A percentile compares a stretch with the other conserved stretches of the same genome.
These are phyloP conservation scores for Cinnamomum micranthum DNA, from an alignment of 164 flowering plant species.

Conservation along the genomic window DNA sequence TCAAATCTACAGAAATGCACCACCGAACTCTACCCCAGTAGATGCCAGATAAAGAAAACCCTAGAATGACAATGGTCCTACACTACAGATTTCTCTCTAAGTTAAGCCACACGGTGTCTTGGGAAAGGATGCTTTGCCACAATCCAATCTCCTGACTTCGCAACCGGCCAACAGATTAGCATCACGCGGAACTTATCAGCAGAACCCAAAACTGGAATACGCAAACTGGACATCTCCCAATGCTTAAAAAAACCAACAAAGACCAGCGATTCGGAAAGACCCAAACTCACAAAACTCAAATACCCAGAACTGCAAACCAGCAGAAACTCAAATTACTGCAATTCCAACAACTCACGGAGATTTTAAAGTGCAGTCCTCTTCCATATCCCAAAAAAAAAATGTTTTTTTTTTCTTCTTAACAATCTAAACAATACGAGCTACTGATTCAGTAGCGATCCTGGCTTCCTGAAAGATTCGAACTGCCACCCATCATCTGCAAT, in stretches of 20 bases:
- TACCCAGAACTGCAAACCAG: background rate
- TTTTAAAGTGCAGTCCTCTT: constrained; percentile 46
- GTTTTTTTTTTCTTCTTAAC: background rate
- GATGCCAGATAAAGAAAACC: background rate
- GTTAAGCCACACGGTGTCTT: constrained; percentile 34
- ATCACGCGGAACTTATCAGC: constrained; percentile 19
- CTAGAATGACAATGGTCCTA: background rate
- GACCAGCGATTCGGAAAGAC: background rate
- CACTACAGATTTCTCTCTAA: constrained; percentile 8
- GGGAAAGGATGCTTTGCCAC: constrained; percentile 17
- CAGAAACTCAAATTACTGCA: background rate
- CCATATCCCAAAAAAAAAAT: constrained; percentile 32
- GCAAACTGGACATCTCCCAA: constrained; percentile 23
- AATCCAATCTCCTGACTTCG: constrained; percentile 22
- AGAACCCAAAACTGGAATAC: background rate
- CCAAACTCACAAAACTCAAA: background rate
- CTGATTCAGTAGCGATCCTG: background rate
- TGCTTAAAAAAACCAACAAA: constrained; percentile 7
- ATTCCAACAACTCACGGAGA: constrained; percentile 14
- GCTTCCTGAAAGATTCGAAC: background rate
- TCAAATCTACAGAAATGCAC: background rate
- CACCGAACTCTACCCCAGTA: background rate
- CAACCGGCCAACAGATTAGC: constrained; percentile 22
- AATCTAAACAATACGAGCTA: constrained; percentile 14
- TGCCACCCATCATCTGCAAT: constrained; percentile 1